Evolutionary conservation across 2,329 filamentous ascomycete species (phyloP), one percentile per base, ranked within the genome.

Genomic region (Hymenoscyphus fraxineus): DNA sequence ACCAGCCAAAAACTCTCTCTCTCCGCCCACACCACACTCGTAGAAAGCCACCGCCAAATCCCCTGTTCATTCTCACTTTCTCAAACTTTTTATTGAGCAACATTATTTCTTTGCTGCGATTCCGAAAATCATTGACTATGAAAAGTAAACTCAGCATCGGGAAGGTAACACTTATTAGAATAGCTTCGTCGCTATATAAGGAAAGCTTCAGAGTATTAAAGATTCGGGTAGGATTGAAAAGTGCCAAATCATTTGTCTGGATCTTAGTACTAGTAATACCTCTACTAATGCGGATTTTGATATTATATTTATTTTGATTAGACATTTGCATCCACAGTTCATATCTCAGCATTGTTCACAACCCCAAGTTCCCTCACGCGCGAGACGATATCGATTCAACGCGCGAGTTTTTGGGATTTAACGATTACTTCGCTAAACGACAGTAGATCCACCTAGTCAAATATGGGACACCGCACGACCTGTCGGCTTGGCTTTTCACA

Each of bases 291-390:
- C 69, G 40, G 67, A 73, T 57, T 70, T 73, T 60, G 73, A 75
- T 40, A 72, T 73, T 60, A 74, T 70, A 12, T 74, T 71, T 64
- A 65, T 74, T 55, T 74, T 63, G 70, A 74, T 69, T 74, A 69
- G 72, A 68, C 67, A 12, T 74, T 70, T 44, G 67, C 67, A 22
- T 74, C 71, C 38, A 73, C 58, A 13, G 39, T 41, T 47, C 58
- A 16, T 32, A 15, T 41, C 12, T 15, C 58, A 13, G 22, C 35
- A 44, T 38, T 61, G 6, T 44, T 55, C 38, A 56, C 47, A 4
- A 61, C 35, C 22, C 47, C 44, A 19, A 44, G 58, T 38, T 38
- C 4, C 58, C 58, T 3, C 58, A 59, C 7, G 35, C 39, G 0
- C 44, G 58, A 31, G 58, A 59, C 44, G 39, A 31, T 7, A 9